A percentile compares a stretch with the other conserved stretches of the same genome.
These are phyloP conservation scores for Telopea speciosissima DNA, from an alignment of 177 flowering plant species.

Conservation along the genomic window DNA sequence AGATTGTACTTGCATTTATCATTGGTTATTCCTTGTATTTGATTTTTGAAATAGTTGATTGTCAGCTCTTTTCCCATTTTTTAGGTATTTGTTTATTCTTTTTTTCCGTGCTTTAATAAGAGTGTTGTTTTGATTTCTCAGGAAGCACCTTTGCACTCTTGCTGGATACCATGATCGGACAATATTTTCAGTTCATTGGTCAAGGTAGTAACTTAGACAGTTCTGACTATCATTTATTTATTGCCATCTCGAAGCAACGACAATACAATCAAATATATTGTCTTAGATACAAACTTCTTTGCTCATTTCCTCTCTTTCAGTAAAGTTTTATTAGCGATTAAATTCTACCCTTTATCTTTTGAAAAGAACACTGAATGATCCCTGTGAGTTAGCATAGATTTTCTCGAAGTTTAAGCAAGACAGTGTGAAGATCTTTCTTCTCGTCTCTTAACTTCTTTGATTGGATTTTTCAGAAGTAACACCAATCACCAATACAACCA, in stretches of 20 bases:
- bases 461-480: no score
- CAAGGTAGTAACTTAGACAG: conserved; percentile 48
- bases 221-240: background rate
- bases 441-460: no score
- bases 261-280: background rate
- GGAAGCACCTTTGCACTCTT: conserved; percentile 82
- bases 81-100: background rate
- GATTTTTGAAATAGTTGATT: background rate
- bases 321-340: background rate
- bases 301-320: background rate
- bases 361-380: background rate
- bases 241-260: background rate
- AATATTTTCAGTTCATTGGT: conserved; percentile 92
- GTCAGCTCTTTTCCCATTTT: background rate
- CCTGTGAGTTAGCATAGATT: background rate
- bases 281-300: background rate
- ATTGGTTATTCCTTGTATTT: background rate
- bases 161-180: conserved; percentile 93
- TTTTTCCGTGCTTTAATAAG: background rate
- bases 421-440: no score
- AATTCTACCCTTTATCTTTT: background rate
- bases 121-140: conserved; percentile 26
- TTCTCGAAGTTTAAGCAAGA: no score
- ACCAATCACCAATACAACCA: no score
- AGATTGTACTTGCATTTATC: background rate